Percentiles rank a stretch among this genome's conserved stretches.
These are phyloP conservation scores for Teunomyces lycoperdinae DNA, from an alignment of 805 yeast species.

Conservation along the genomic window DNA sequence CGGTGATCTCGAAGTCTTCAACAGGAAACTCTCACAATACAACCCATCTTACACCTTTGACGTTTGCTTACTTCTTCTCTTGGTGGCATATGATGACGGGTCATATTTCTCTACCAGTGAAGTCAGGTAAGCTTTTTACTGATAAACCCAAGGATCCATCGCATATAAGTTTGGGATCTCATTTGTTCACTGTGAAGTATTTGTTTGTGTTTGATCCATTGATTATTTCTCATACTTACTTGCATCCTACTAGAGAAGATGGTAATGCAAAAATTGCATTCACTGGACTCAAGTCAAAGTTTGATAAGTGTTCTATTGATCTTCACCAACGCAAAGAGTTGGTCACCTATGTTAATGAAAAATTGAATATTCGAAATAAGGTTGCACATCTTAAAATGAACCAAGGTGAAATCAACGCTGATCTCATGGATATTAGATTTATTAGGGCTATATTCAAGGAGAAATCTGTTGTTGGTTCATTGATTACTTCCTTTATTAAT, in stretches of 20 bases:
- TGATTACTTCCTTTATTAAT: slow-evolving; percentile 5
- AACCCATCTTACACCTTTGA: slow-evolving; percentile 38
- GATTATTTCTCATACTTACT: slow-evolving; percentile 34
- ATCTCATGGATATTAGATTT: slow-evolving; percentile 65
- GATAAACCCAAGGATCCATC: slow-evolving; percentile 16
- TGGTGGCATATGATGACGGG: slow-evolving; percentile 43
- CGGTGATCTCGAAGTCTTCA: slow-evolving; percentile 33
- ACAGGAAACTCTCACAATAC: slow-evolving; percentile 32
- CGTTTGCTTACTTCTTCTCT: slow-evolving; percentile 35
- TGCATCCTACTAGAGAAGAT: slow-evolving; percentile 25
- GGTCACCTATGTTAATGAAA: slow-evolving; percentile 36
- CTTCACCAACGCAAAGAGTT: slow-evolving; percentile 39
- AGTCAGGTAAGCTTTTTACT: slow-evolving; percentile 32
- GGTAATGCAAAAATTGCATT: slow-evolving; percentile 26
- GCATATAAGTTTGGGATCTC: slow-evolving; percentile 37
- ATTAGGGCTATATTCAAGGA: slow-evolving; percentile 64
- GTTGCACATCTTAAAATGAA: slow-evolving; percentile 57
- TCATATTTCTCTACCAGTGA: slow-evolving; percentile 32
- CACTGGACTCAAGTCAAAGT: slow-evolving; percentile 39
- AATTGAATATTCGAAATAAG: slow-evolving; percentile 33
- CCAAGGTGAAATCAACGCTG: slow-evolving; percentile 67
- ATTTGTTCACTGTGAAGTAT: slow-evolving; percentile 40
- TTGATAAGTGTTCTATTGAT: slow-evolving; percentile 32
- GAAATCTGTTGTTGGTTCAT: slow-evolving; percentile 33
- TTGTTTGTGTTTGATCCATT: slow-evolving; percentile 40